A percentile compares a stretch with the other conserved stretches of the same genome.
Evolutionary conservation across 225 moss, liverwort and hornwort species (phyloP).

Genomic region (Ulota crispa): DNA sequence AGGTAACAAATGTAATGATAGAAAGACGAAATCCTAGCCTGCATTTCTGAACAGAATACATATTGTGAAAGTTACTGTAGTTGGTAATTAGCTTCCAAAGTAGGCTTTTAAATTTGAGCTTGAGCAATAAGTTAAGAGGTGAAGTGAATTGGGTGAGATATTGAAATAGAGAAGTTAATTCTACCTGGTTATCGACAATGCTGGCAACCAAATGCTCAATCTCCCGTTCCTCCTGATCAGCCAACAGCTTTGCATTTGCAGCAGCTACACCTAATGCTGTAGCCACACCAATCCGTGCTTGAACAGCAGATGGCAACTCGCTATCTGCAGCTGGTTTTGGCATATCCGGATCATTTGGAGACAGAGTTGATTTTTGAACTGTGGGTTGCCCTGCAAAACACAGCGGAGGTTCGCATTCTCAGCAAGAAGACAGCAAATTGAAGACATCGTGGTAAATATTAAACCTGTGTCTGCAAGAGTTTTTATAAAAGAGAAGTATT

Average conservation of each 20-base stretch:
- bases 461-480: neutral
- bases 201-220: conserved; percentile 78
- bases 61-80: neutral
- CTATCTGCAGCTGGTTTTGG: conserved; percentile 8
- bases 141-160: neutral
- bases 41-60: neutral
- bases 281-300: conserved; percentile 67
- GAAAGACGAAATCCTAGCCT: neutral
- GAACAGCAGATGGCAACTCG: conserved; percentile 58
- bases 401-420: neutral
- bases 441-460: neutral
- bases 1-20: neutral
- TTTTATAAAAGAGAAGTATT: neutral
- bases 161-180: neutral
- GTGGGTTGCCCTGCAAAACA: conserved; percentile 7
- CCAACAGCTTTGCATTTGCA: conserved; percentile 83
- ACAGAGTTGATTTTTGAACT: neutral
- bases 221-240: conserved; percentile 87
- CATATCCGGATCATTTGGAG: conserved; percentile 13
- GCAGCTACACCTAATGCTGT: conserved; percentile 83
- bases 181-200: conserved; percentile 87
- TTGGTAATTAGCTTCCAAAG: neutral
- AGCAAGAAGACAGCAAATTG: neutral
- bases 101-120: neutral
- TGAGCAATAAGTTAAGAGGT: neutral